Base-by-base conservation (phyloP, 2,329 filamentous ascomycete species). In the Hymenoscyphus scutula region DNA sequence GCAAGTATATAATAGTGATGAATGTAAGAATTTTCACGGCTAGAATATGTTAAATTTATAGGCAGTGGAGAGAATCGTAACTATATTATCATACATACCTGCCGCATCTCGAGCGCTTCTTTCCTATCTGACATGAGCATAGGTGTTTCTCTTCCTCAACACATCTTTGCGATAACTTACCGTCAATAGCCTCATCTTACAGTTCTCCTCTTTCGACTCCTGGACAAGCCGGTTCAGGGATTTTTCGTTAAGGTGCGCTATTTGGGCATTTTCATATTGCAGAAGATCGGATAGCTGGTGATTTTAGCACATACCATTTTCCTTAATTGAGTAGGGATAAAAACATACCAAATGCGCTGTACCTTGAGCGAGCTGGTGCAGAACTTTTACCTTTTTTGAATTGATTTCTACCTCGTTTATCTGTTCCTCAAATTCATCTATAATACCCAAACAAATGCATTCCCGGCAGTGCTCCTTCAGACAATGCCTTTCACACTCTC, bases 11-110 rank as follows among this genome's bases (percentile, higher is more conserved):
- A n/a, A 38, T 11, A 15, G 56, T 30, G 29, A 45, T 67, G 1
- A 67, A 32, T 5, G 65, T 67, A 19, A 67, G 38, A 17, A 67
- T 62, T 32, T 63, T 65, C 4, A 67, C 62, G 17, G 64, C 62
- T 62, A 15, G 17, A 11, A 11, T 11, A 15, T 37, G 25, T 63
- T 19, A 60, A 53, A 8, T 23, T 51, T 34, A n/a, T 4, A 29
- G 3, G 41, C 3, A 3, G 37, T 10, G 10, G 30, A 32, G 10
- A 32, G 10, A 17, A 34, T 6, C 38, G 11, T 34, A 27, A 30
- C 13, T 41, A 17, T 23, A 17, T 23, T 53, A 48, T 27, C 27
- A 29, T 45, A 11, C 19, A 37, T 58, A 57, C 55, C 64, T 13
- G 65, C 60, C 10, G 65, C 64, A 66, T 67, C 65, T 30, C 25